Evolutionary conservation across 2,329 filamentous ascomycete genomes (phyloP).

Genomic region (Ilyonectria sp.): DNA sequence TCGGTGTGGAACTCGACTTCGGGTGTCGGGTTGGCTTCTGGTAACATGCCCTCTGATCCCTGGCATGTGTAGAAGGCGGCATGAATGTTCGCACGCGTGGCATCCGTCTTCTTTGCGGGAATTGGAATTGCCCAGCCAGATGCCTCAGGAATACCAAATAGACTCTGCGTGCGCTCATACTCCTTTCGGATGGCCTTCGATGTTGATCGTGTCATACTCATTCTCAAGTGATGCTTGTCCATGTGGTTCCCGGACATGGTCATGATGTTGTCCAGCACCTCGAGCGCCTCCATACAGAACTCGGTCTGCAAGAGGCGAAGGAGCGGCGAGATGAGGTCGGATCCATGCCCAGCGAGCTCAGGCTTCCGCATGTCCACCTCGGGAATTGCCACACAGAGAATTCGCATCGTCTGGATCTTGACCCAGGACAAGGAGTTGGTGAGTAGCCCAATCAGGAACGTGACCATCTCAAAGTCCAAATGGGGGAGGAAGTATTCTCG

Average conservation of each 20-base stretch:
- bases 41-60: slow-evolving; percentile 70
- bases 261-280: slow-evolving; percentile 95
- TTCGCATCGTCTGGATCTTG: slow-evolving; percentile 92
- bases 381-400: slow-evolving; percentile 87
- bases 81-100: slow-evolving; percentile 92
- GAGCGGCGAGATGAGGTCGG: slow-evolving; percentile 94
- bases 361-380: slow-evolving; percentile 94
- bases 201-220: slow-evolving; percentile 96
- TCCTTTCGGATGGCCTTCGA: slow-evolving; percentile 91
- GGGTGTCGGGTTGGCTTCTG: slow-evolving; percentile 78
- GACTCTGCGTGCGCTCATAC: slow-evolving; percentile 92
- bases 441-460: slow-evolving; percentile 91
- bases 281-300: slow-evolving; percentile 91
- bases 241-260: slow-evolving; percentile 92
- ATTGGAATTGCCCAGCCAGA: slow-evolving; percentile 97
- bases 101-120: slow-evolving; percentile 89
- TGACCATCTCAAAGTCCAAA: slow-evolving; percentile 87
- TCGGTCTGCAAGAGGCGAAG: slow-evolving; percentile 92
- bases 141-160: slow-evolving; percentile 96
- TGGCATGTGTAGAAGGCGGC: slow-evolving; percentile 96
- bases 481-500: slow-evolving; percentile 84
- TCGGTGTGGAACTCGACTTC: slow-evolving; percentile 95
- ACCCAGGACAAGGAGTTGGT: slow-evolving; percentile 93
- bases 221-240: slow-evolving; percentile 93
- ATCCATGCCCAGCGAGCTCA: slow-evolving; percentile 91